Evolutionary conservation across 495 filamentous ascomycete genomes (phyloP), one percentile per base, ranked within the genome.

Genomic region (Penicillium cinerascens): DNA sequence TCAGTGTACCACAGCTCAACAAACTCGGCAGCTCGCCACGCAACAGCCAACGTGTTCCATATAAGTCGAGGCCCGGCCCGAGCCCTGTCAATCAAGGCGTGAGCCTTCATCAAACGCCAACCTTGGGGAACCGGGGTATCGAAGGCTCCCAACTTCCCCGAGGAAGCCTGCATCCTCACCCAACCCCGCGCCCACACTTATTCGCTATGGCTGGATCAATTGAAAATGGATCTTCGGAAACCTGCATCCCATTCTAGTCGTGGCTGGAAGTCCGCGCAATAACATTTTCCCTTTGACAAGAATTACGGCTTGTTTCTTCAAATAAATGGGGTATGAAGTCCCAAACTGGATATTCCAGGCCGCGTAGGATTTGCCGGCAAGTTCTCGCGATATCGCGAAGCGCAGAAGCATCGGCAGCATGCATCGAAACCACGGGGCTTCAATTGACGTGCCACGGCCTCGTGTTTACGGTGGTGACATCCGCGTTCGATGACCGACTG

Each of bases 381-480:
- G 7, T 29, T 29, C 4, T 29, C 26, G 29, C 10, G 8, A 10
- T 10, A 33, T 33, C 29, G 22, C 22, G 22, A 23, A 23, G 22
- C 2, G 22, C 22, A 23, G 3, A 6, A 23, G 22, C 22, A 39
- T 39, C 37, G 37, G 16, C 37, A 18, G 18, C 37, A 39, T 18
- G 16, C 29, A 33, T 33, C 10, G 49, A 40, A 52, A 40, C 42
- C 27, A 40, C 46, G 44, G 44, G 29, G 44, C 16, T 17, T 13
- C 13, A 35, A 23, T 42, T 42, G 25, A 50, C 23, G 47, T 50
- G 36, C 39, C 23, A n/a, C 15, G n/a, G 47, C 47, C 47, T 50
- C 47, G 47, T 50, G 20, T 39, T 42, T 21, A 17, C 42, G 20
- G 22, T 39, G 41, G 53, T 55, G n/a, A 44, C 52, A 50, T 55